Evolutionary conservation across 129 eudicot genomes (phyloP).

Genomic region (Arctium lappa): DNA sequence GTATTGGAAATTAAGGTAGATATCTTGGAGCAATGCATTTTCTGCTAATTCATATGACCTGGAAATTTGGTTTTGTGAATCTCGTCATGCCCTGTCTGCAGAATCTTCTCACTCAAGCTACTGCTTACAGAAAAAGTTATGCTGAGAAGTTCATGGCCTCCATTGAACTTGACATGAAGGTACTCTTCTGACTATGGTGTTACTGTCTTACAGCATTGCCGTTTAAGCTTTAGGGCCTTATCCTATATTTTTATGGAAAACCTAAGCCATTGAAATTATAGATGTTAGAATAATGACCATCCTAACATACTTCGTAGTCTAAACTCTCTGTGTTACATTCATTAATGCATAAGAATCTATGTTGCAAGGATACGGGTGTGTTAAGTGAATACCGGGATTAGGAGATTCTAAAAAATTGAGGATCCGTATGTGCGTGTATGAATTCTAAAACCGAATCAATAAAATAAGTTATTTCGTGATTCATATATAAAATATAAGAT

Average conservation of each 20-base stretch:
- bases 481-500: no score
- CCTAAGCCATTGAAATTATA: not conserved
- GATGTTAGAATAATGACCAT: not conserved
- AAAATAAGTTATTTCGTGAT: not conserved
- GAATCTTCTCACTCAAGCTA: slow-evolving; percentile 73
- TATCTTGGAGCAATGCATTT: slow-evolving; percentile 8
- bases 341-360: not conserved
- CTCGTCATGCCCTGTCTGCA: slow-evolving; percentile 19
- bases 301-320: not conserved
- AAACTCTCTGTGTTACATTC: not conserved
- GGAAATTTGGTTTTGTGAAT: not conserved
- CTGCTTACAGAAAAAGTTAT: slow-evolving; percentile 52
- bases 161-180: slow-evolving; percentile 84
- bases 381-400: not conserved
- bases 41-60: slow-evolving; percentile 10
- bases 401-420: not conserved
- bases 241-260: not conserved
- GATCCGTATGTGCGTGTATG: not conserved
- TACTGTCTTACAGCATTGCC: not conserved
- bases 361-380: not conserved
- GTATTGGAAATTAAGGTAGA: slow-evolving; percentile 66
- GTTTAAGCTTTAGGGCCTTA: not conserved
- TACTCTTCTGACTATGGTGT: not conserved
- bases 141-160: slow-evolving; percentile 58
- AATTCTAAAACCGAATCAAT: not conserved